Evolutionary conservation across 139 green algal genomes (phyloP), one percentile per base, ranked within the genome.

Genomic region (Picochlorum sp.): DNA sequence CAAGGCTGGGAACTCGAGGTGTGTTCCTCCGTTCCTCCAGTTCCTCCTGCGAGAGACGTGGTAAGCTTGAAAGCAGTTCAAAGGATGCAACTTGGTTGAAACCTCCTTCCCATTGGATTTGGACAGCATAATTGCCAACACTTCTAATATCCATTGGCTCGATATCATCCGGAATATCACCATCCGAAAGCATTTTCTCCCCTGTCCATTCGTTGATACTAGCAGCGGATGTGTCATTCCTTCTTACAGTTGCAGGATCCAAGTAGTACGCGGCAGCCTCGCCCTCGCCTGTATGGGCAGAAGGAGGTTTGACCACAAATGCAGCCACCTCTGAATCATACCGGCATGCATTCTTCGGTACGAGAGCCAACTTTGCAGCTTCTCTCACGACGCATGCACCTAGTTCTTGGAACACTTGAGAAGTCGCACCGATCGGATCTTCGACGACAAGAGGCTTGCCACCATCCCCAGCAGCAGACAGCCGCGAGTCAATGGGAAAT

Each of bases 91-190:
- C 82, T 61, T 81, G 74, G 66, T 89, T 94, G 80, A 94, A 93
- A 23, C 88, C 85, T 45, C 95, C 89, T 62, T 87, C 49, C 77
- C 50, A 79, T 71, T 14, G 45, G n/a, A 91, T 85, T 73, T 89
- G 83, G 45, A 95, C 88, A 3, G 94, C 94, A 66, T 99, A 99
- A 80, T 98, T 98, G 31, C 94, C 94, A 11, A 99, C 65, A 3
- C 86, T 81, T 34, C 76, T 69, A 28, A 97, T 72, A 9, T 60
- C 47, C 18, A 81, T 38, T 0, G 90, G 90, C 57, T 68, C 63
- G 5, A 96, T 79, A 65, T 85, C 80, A 20, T 96, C 82, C 1
- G 80, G 70, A 3, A 95, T 73, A 51, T 85, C 74, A 14, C 60
- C 73, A 56, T 80, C 69, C 9, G 41, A 24, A 20, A 76, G 37